Evolutionary conservation across 2,329 filamentous ascomycete genomes (phyloP).

Genomic region (Calonectria pseudoturangicola): DNA sequence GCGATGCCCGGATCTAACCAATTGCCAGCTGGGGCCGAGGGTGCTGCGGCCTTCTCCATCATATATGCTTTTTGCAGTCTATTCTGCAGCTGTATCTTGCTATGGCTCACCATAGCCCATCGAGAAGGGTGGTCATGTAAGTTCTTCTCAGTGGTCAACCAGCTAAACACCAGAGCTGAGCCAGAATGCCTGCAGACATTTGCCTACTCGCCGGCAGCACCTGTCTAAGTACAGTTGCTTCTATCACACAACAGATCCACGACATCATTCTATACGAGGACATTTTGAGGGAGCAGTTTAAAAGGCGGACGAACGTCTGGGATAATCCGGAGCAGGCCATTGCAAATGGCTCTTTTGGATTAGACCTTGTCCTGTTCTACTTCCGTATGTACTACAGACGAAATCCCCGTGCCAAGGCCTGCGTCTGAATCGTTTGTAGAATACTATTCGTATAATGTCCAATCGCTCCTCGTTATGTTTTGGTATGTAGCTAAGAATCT

Average conservation of each 20-base stretch:
- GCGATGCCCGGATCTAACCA: slow-evolving; percentile 22
- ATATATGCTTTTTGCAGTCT: slow-evolving; percentile 5
- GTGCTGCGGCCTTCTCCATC: slow-evolving; percentile 6
- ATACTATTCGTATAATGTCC: slow-evolving; percentile 18
- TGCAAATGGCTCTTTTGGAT: slow-evolving; percentile 3
- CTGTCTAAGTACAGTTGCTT: background rate
- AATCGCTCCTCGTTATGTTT: slow-evolving; percentile 14
- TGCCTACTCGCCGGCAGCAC: slow-evolving; percentile 17
- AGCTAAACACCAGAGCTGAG: background rate
- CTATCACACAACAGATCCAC: slow-evolving; percentile 5
- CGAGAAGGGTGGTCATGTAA: slow-evolving; percentile 21
- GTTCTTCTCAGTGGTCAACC: background rate
- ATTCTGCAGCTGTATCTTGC: background rate
- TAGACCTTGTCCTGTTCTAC: slow-evolving; percentile 10
- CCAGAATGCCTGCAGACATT: background rate
- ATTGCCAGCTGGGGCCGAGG: slow-evolving; percentile 11
- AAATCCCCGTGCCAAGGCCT: too few relatives aligned
- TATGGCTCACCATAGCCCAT: slow-evolving; percentile 14
- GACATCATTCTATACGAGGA: background rate
- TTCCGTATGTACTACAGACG: background rate
- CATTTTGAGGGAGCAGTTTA: background rate
- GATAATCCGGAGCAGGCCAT: slow-evolving; percentile 16
- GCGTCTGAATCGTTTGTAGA: background rate
- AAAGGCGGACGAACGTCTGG: background rate
- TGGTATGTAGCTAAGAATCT: slow-evolving; percentile 1